Evolutionary conservation across 768 basidiomycete species (phyloP), one percentile per base, ranked within the genome.

Genomic region (Hygrophoropsis aurantiaca): DNA sequence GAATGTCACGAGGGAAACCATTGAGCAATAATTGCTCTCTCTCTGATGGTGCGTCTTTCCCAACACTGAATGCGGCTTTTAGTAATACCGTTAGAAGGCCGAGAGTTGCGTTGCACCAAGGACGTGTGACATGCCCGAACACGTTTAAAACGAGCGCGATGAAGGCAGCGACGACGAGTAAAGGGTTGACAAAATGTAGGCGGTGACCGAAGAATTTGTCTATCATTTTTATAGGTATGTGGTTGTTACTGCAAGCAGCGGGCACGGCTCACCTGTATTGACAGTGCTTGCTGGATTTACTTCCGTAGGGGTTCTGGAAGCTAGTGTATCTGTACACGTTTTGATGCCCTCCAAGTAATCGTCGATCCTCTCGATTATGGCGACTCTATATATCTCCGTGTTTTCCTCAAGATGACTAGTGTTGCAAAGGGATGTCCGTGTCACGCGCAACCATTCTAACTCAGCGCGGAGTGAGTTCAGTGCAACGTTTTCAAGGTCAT

Each of bases 1-100:
- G 36, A 16, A 58, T 49, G 25, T 63, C 56, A 10, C 24, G 26
- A 5, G 62, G 56, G 19, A 59, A 40, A 32, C 38, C 39, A 21
- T 32, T 26, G 18, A 26, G 20, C 16, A 38, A 38, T 38, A 5
- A 37, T 44, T 11, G n/a, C 11, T 23, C 0, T 4, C 2, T 4
- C 11, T 44, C 27, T n/a, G 25, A 25, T 25, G 40, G 18, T 13
- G 20, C 40, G 11, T 41, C 21, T 4, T 23, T 15, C 3, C 18
- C 19, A 8, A n/a, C 39, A 27, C 37, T 7, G 3, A 42, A 11
- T 2, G 39, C 26, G 0, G 18, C 45, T 9, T 51, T 35, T 1
- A 51, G 44, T 18, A 51, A 11, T 9, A 51, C 7, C 15, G 44
- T 30, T 18, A 50, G 37, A 24, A 50, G 49, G 6, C 30, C 26